phyloP scores from a whole-genome alignment of 768 basidiomycete species.

The Russula ochroleuca region DNA sequence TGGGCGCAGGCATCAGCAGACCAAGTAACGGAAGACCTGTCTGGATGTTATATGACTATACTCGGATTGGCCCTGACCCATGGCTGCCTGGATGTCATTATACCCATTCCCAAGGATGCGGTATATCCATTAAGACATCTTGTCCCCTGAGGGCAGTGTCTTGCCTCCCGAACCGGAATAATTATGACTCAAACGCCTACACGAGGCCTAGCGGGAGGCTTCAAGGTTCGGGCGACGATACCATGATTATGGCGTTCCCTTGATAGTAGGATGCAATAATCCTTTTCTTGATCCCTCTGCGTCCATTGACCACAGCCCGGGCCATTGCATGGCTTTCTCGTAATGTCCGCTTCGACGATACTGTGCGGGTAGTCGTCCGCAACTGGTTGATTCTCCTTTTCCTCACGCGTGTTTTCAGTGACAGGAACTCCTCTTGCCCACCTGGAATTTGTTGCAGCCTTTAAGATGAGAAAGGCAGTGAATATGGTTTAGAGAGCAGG shows the following conservation, averaged over 20 bases:
- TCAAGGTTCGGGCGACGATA: not conserved
- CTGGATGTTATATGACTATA: not conserved
- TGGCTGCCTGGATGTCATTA: not conserved
- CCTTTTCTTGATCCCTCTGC: not conserved
- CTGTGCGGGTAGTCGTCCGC: not conserved
- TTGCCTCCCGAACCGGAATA: not conserved
- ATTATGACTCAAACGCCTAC: not conserved
- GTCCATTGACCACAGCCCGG: not conserved
- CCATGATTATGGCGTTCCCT: not conserved
- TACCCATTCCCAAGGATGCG: not conserved
- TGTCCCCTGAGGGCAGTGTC: not conserved
- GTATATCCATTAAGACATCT: not conserved
- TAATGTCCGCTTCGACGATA: not conserved
- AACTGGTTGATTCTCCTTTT: not conserved
- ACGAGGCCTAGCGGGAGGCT: constrained; percentile 1
- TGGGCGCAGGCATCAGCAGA: not conserved
- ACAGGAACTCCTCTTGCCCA: not conserved
- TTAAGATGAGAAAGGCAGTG: not conserved
- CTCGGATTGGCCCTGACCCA: not conserved
- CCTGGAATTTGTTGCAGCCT: not conserved
- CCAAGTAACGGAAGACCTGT: not conserved
- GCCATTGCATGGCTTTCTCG: not conserved
- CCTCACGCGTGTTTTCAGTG: too few relatives aligned
- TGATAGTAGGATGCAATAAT: not conserved
- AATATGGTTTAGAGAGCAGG: not conserved